A percentile compares a stretch with the other conserved stretches of the same genome.
phyloP scores from a whole-genome alignment of 441 rosid genomes.

The Rhodomyrtus psidioides region DNA sequence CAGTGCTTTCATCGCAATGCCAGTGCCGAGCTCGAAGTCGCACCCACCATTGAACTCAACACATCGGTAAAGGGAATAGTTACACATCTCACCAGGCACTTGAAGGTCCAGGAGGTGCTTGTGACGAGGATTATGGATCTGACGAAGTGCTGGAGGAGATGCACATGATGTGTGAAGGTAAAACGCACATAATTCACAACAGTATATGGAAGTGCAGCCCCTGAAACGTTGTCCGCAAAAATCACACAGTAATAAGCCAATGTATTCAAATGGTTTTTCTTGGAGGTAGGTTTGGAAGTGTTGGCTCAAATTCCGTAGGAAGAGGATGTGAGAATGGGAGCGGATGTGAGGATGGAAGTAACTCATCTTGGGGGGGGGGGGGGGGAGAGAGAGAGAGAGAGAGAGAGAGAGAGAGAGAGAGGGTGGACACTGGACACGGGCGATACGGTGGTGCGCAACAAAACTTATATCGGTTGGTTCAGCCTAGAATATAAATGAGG shows the following conservation, averaged over 20 bases:
- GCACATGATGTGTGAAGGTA: neutral
- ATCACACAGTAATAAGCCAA: neutral
- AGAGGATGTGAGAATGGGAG: neutral
- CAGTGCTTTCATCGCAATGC: accelerated
- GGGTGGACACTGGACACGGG: accelerated
- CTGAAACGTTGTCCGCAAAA: accelerated
- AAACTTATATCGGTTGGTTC: no score
- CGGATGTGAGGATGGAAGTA: no score
- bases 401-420: no score
- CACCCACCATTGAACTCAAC: neutral
- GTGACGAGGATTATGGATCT: neutral
- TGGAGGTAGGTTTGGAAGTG: neutral
- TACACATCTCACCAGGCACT: no score
- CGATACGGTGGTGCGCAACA: no score
- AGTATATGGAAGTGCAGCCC: neutral
- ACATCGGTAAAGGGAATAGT: neutral
- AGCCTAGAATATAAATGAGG: no score
- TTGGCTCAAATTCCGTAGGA: accelerated
- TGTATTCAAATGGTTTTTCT: no score
- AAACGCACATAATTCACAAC: neutral
- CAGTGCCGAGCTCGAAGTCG: accelerated
- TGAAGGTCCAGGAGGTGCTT: neutral
- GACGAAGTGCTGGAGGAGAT: neutral
- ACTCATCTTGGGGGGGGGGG: neutral
- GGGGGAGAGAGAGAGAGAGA: no score